Base-by-base conservation (phyloP, 2,329 filamentous ascomycete genomes). In the Phialocephala subalpina region DNA sequence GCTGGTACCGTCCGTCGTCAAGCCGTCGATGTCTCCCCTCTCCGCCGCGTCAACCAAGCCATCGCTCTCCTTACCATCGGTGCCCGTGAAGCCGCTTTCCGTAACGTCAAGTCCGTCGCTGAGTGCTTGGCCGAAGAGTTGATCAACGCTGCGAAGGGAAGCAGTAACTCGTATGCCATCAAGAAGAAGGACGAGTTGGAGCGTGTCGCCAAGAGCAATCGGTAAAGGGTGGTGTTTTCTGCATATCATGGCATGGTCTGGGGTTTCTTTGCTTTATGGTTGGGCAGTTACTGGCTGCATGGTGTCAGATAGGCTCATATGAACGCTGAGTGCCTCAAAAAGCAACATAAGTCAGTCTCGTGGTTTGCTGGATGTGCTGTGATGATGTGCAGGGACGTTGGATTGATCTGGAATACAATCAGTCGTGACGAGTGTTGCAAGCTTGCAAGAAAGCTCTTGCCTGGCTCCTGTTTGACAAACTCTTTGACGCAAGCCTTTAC, bases 141-240 rank as follows among this genome's bases (percentile, higher is more conserved):
- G 83, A 98, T 99, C 92, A 99, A 99, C 90, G 97, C 97, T 82
- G 97, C 97, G 84, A 99, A 99, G 93, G 96, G 96, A 81, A 97
- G 92, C 91, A 97, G 92, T 87, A 99, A 99, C 94, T 97, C 94
- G 77, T 99, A 98, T 84, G 96, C 97, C 80, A 99, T 99, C 91
- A 99, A 99, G 94, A 99, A 99, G 94, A 99, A 99, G 95, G 96
- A 99, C 85, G 97, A 99, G 92, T 86, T 99, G 87, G 96, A 99
- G 92, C 96, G 96, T 96, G 96, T 99, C 79, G 96, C 96, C 86
- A 99, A 99, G 93, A 93, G 90, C 90, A 99, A 99, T 92, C 93
- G 96, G 92, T 99, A 98, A 94, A 94, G 73, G 67, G 65, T 69
- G 65, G 65, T 69, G 64, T 70, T 67, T 67, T 75, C 73, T 71